Percentiles rank a stretch among this genome's conserved stretches.
Conservation (phyloP, 148 eudicot genomes). For the Agrostemma githago region DNA sequence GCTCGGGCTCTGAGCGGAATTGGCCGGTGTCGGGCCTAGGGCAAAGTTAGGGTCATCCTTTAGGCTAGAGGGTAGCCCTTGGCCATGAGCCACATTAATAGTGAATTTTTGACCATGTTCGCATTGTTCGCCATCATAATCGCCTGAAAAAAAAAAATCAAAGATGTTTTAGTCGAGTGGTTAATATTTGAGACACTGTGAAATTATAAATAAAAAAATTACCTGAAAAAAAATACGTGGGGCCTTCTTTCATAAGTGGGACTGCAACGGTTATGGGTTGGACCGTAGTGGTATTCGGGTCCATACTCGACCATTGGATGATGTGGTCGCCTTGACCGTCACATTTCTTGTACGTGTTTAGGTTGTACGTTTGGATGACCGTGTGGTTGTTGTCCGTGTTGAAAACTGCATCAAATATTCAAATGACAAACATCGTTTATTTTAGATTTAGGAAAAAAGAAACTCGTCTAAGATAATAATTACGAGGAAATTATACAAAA, state of each 20-base stretch:
- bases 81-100: slow-evolving; percentile 67
- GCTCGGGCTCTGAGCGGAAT: slow-evolving; percentile 41
- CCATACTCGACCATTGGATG: slow-evolving; percentile 42
- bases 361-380: slow-evolving; percentile 63
- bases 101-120: slow-evolving; percentile 51
- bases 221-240: slow-evolving; percentile 73
- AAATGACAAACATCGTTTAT: background rate
- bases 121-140: slow-evolving; percentile 90
- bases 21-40: slow-evolving; percentile 17
- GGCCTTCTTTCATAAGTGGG: slow-evolving; percentile 58
- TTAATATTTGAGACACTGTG: too few species aligned
- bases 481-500: too few species aligned
- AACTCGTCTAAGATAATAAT: too few species aligned
- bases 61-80: slow-evolving; percentile 63
- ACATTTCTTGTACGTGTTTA: slow-evolving; percentile 52
- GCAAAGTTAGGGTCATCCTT: slow-evolving; percentile 29
- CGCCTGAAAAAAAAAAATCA: slow-evolving; percentile 59
- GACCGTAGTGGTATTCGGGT: slow-evolving; percentile 56
- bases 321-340: slow-evolving; percentile 49
- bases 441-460: too few species aligned
- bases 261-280: slow-evolving; percentile 43
- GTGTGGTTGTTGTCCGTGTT: slow-evolving; percentile 81
- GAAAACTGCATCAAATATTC: slow-evolving; percentile 73
- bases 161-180: too few species aligned
- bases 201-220: slow-evolving; percentile 27